Conservation (phyloP, 1,284 basidiomycete species). For the Sporisorium reilianum region DNA sequence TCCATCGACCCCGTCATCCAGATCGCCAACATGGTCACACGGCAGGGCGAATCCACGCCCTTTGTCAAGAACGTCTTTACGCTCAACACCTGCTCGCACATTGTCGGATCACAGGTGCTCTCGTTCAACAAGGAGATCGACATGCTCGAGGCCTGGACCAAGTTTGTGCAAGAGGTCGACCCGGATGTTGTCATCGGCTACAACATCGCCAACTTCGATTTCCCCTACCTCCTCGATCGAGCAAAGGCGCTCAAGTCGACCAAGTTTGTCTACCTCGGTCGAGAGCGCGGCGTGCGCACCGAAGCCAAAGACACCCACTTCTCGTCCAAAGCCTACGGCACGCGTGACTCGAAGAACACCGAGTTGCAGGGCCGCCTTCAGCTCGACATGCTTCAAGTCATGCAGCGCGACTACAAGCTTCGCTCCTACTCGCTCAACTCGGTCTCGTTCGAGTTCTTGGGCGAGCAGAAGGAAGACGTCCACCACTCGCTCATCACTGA, state of each 20-base stretch:
- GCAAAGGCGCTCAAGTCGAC: constrained; percentile 66
- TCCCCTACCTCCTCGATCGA: constrained; percentile 68
- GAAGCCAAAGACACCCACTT: constrained; percentile 69
- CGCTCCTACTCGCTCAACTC: constrained; percentile 68
- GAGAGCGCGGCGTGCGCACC: constrained; percentile 64
- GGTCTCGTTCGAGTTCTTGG: constrained; percentile 68
- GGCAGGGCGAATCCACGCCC: constrained; percentile 66
- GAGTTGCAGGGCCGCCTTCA: constrained; percentile 68
- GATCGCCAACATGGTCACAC: constrained; percentile 69
- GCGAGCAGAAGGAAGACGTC: constrained; percentile 69
- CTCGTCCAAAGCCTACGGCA: constrained; percentile 69
- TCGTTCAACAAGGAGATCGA: constrained; percentile 64
- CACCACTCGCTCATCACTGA: constrained; percentile 69
- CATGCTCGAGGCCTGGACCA: constrained; percentile 66
- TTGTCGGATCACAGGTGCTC: constrained; percentile 67
- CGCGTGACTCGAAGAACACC: constrained; percentile 67
- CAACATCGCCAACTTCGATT: constrained; percentile 69
- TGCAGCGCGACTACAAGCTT: constrained; percentile 69
- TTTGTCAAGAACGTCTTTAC: constrained; percentile 69
- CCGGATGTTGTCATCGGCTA: constrained; percentile 69
- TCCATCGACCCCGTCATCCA: constrained; percentile 68
- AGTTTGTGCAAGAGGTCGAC: constrained; percentile 66
- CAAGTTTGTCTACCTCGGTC: constrained; percentile 65
- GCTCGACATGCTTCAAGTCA: constrained; percentile 69
- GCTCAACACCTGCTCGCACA: constrained; percentile 66